Evolutionary conservation across 2,329 filamentous ascomycete species (phyloP).

Genomic region (Geosmithia morbida): DNA sequence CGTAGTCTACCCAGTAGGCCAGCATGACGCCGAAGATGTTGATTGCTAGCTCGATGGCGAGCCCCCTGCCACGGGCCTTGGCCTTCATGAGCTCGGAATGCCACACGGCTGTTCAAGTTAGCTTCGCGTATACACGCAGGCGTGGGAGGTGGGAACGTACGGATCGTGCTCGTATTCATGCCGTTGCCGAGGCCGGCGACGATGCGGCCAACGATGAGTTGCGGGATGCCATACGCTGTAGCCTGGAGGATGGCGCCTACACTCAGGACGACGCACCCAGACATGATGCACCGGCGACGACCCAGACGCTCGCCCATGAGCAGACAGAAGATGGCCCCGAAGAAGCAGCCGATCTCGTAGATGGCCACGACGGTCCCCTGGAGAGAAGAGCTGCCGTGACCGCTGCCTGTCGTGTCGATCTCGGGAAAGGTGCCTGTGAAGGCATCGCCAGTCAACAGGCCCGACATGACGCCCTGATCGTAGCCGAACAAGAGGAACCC

Average conservation of each 20-base stretch:
- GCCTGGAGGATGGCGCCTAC: conserved; percentile 26
- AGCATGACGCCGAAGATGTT: conserved; percentile 6
- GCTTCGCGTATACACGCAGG: neutral
- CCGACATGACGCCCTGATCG: conserved; percentile 23
- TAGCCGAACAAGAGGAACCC: conserved; percentile 21
- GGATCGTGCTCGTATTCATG: conserved; percentile 6
- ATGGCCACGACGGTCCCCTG: conserved; percentile 20
- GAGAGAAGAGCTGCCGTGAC: conserved; percentile 20
- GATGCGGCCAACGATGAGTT: conserved; percentile 23
- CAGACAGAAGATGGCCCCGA: conserved; percentile 24
- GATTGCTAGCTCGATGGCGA: conserved; percentile 19
- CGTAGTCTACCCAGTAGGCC: conserved; percentile 9
- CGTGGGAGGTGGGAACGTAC: neutral
- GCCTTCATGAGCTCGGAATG: conserved; percentile 28
- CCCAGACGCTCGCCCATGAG: conserved; percentile 28
- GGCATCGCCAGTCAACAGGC: conserved; percentile 15
- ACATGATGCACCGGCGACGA: conserved; percentile 18
- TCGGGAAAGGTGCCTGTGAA: conserved; percentile 19
- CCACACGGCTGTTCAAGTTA: conserved; percentile 17
- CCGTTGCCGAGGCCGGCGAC: conserved; percentile 26
- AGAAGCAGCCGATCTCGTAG: conserved; percentile 32
- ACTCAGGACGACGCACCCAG: conserved; percentile 7
- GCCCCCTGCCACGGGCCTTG: conserved; percentile 24
- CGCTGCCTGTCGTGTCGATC: conserved; percentile 15
- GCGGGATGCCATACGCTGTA: conserved; percentile 19